Base-by-base conservation (phyloP, 306 rosid species). In the Prunus dulcis region DNA sequence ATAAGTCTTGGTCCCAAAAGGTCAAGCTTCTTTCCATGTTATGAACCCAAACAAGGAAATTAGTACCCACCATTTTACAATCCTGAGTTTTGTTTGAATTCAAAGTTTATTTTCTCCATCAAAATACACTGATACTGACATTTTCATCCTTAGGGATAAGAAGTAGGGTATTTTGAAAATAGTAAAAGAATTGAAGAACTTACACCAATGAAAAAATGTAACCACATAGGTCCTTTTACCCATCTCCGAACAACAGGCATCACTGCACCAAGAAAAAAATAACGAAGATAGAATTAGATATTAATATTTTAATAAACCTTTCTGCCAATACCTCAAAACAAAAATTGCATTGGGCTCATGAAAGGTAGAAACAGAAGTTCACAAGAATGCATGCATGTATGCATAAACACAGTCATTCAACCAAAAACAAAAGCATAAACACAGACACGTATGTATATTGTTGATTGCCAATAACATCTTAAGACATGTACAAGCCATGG, bases 221-320 rank as follows among this genome's bases (percentile, higher is more conserved):
- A 63, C 97, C 96, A 93, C 96, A 93, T 93, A 7, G 97, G 96
- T 69, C 98, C 98, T 83, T 91, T 93, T 41, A 90, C 80, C 56
- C 51, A 65, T 74, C 87, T 87, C 73, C 66, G 87, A 63, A 93
- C 91, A 69, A 81, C 71, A 46, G 98, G 98, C 97, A 93, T 91
- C 82, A 93, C 98, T 91, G 91, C 86, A 90, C 14, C 45, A 68
- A 28, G 55, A 80, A 67, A 72, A 18, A 67, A 73, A 79, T 23
- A 68, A 80, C 38, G 46, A 67, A 76, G n/a, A 11, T 10, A 50
- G 30, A 72, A 43, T 23, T 17, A 10, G 28, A 5, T 23, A 73
- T 25, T 18, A 60, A 52, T 7, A 67, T 23, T 46, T 20, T 23
- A 2, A 46, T 23, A 68, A 68, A 23, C 52, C 41, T 57, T 22